Conservation (phyloP, 108 stramenopile species). For the Cyclotella distinguenda region DNA sequence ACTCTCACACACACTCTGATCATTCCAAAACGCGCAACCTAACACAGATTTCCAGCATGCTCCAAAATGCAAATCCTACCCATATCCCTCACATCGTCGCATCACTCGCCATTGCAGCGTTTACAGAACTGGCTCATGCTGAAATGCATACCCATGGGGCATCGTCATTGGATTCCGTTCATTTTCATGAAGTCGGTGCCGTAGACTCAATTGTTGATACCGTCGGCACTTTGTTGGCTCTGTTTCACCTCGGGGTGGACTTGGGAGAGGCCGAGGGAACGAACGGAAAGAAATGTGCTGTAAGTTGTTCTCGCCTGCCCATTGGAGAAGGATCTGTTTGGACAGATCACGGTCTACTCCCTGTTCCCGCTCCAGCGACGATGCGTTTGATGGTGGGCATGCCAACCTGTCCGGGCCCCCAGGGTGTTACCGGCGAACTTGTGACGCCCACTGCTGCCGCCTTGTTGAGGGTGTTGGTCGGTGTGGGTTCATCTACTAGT, state of each 20-base stretch:
- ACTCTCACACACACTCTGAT: constrained; percentile 21
- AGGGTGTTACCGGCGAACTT: constrained; percentile 77
- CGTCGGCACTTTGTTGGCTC: constrained; percentile 81
- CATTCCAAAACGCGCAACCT: constrained; percentile 78
- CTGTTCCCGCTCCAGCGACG: constrained; percentile 94
- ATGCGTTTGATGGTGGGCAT: constrained; percentile 83
- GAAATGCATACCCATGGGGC: constrained; percentile 89
- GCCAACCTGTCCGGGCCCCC: constrained; percentile 84
- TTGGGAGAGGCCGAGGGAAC: constrained; percentile 23
- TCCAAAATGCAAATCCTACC: constrained; percentile 48
- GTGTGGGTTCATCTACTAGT: background rate
- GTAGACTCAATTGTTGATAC: constrained; percentile 92
- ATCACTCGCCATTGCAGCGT: constrained; percentile 65
- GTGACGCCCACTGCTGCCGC: constrained; percentile 94
- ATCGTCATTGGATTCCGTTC: constrained; percentile 67
- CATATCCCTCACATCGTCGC: constrained; percentile 73
- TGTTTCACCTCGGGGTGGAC: constrained; percentile 71
- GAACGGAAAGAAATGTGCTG: constrained; percentile 15
- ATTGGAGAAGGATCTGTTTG: constrained; percentile 87
- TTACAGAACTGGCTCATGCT: constrained; percentile 83
- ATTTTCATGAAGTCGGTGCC: constrained; percentile 95
- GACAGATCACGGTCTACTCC: constrained; percentile 90
- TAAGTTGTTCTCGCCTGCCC: constrained; percentile 80
- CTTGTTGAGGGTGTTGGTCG: constrained; percentile 72
- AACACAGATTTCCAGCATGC: constrained; percentile 70